Conservation (phyloP, 495 filamentous ascomycete genomes). For the Aspergillus saccharolyticus region DNA sequence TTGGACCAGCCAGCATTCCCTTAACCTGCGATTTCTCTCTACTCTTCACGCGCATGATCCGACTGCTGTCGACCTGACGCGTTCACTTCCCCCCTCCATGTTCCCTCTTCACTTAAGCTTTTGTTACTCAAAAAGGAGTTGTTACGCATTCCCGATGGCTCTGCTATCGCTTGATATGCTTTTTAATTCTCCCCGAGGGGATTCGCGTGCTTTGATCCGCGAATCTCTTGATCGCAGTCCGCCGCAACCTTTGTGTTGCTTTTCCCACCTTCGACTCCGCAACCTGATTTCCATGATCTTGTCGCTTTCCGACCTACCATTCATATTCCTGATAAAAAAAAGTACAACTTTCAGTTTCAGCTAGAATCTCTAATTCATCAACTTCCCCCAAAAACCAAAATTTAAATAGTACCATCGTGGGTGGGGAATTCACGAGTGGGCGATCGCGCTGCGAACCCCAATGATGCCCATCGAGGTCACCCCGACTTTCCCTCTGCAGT, state of each 20-base stretch:
- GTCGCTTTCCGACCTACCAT: background rate
- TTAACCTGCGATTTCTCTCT: slow-evolving; percentile 6
- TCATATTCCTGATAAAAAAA: background rate
- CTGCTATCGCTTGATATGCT: background rate
- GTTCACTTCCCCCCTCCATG: slow-evolving; percentile 4
- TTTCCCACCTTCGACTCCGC: background rate
- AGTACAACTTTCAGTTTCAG: background rate
- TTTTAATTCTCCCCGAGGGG: no score
- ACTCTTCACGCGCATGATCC: slow-evolving; percentile 9
- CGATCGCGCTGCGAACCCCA: background rate
- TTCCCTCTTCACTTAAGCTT: background rate
- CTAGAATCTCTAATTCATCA: background rate
- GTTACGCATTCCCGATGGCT: background rate
- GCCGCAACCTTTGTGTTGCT: background rate
- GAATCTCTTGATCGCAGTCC: background rate
- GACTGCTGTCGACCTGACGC: slow-evolving; percentile 5
- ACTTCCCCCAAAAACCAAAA: background rate
- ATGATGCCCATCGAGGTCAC: slow-evolving; percentile 1
- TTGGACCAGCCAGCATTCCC: background rate
- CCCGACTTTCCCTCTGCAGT: slow-evolving; percentile 14
- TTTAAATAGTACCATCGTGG: background rate
- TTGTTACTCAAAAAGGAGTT: background rate
- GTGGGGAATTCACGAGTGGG: background rate
- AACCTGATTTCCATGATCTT: background rate
- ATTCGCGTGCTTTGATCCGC: background rate